Evolutionary conservation across 2,329 filamentous ascomycete species (phyloP).

Genomic region (Acarospora socialis): DNA sequence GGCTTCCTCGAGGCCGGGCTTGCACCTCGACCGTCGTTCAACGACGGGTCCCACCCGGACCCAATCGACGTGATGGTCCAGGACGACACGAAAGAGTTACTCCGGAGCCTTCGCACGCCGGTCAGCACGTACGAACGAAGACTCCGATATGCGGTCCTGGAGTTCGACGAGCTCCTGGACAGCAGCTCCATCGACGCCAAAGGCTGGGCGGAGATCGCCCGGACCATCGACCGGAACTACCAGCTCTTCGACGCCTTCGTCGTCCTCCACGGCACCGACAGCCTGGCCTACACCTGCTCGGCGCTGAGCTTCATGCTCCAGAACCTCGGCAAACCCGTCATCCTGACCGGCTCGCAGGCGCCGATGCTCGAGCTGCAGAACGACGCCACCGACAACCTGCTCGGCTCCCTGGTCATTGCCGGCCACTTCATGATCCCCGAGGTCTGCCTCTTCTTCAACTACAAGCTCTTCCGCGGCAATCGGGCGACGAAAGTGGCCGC

Average conservation of each 20-base stretch:
- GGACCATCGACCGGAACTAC: conserved; percentile 71
- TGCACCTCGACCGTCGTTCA: conserved; percentile 42
- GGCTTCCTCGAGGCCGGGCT: conserved; percentile 74
- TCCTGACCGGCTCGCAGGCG: conserved; percentile 69
- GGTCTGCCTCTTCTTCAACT: conserved; percentile 87
- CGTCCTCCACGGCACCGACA: conserved; percentile 81
- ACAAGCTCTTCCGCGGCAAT: conserved; percentile 79
- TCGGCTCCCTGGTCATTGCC: conserved; percentile 77
- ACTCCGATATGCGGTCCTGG: conserved; percentile 69
- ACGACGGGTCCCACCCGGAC: conserved; percentile 34
- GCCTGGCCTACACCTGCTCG: conserved; percentile 75
- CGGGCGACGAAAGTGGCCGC: conserved; percentile 78
- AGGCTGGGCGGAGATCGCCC: conserved; percentile 75
- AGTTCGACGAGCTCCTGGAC: conserved; percentile 74
- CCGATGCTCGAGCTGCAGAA: conserved; percentile 84
- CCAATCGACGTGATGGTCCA: conserved; percentile 42
- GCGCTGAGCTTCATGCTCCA: conserved; percentile 88
- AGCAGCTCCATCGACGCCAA: conserved; percentile 78
- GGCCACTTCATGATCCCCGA: conserved; percentile 88
- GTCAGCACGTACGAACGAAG: conserved; percentile 65
- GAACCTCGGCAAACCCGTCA: conserved; percentile 79
- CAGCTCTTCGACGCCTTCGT: conserved; percentile 82
- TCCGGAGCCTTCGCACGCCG: conserved; percentile 65
- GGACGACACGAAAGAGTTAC: conserved; percentile 33
- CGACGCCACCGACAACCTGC: conserved; percentile 79